phyloP scores from a whole-genome alignment of 208 protist species.

The Chromosphaera perkinsii region DNA sequence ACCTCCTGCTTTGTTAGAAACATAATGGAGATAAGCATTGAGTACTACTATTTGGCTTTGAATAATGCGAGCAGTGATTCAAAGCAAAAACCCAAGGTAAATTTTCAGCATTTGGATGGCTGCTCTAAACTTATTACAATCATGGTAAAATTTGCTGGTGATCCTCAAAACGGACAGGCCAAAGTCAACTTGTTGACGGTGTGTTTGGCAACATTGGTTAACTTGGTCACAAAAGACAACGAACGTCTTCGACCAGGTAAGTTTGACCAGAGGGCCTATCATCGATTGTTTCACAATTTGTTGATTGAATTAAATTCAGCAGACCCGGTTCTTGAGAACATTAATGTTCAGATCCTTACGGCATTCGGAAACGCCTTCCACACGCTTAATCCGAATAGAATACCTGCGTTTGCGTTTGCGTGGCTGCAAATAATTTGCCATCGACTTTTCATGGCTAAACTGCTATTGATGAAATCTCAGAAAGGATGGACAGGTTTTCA shows the following conservation, averaged over 20 bases:
- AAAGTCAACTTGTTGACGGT: too few species aligned
- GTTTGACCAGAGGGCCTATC: slow-evolving; percentile 95
- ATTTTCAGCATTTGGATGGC: too few species aligned
- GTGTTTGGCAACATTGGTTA: slow-evolving; percentile 49
- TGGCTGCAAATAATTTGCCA: slow-evolving; percentile 96
- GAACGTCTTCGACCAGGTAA: slow-evolving; percentile 61
- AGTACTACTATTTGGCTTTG: too few species aligned
- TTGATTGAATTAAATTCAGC: slow-evolving; percentile 58
- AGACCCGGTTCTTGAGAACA: slow-evolving; percentile 19
- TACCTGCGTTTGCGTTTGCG: slow-evolving; percentile 94
- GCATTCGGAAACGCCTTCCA: slow-evolving; percentile 79
- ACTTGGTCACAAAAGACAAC: slow-evolving; percentile 51
- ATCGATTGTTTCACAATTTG: slow-evolving; percentile 84
- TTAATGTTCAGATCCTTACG: slow-evolving; percentile 47
- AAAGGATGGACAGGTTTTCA: slow-evolving; percentile 66
- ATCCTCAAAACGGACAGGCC: too few species aligned
- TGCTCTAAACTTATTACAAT: too few species aligned
- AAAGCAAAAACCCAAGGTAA: too few species aligned
- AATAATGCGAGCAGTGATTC: too few species aligned
- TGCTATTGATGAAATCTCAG: slow-evolving; percentile 64
- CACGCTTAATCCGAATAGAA: slow-evolving; percentile 71
- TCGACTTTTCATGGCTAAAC: slow-evolving; percentile 89
- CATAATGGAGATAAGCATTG: too few species aligned
- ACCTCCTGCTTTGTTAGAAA: too few species aligned
- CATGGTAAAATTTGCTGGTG: too few species aligned